A percentile compares a stretch with the other conserved stretches of the same genome.
Conservation (phyloP, 2,329 filamentous ascomycete species). For the Amesomyces nigricolor region DNA sequence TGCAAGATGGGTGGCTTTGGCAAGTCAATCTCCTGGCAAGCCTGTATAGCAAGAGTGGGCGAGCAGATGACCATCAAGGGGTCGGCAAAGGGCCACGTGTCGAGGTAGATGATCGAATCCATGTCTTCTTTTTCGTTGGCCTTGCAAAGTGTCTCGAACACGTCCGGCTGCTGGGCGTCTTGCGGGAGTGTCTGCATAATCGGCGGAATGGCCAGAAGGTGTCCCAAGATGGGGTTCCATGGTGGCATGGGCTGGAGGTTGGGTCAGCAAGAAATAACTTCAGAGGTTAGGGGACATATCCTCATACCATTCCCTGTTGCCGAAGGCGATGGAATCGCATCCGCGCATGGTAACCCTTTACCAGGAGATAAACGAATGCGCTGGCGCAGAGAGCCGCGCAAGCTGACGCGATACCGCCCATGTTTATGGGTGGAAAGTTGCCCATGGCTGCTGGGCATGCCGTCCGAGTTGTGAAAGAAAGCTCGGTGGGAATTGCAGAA, state of each 20-base stretch:
- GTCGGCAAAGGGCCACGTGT: neutral
- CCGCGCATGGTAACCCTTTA: neutral
- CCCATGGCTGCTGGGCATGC: too few species aligned
- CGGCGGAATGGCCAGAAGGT: neutral
- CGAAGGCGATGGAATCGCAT: neutral
- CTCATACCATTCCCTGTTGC: neutral
- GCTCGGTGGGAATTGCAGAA: too few species aligned
- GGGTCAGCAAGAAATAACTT: neutral
- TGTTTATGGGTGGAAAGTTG: too few species aligned
- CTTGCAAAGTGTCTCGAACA: neutral
- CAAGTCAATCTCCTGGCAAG: neutral
- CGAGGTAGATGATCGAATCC: neutral
- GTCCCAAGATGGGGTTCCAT: neutral
- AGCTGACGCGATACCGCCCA: too few species aligned
- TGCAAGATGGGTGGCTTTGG: neutral
- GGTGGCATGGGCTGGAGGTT: neutral
- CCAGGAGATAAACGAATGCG: neutral
- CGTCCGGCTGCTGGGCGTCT: too few species aligned
- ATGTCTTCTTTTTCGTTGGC: neutral
- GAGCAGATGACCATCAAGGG: neutral
- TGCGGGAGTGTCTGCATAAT: neutral
- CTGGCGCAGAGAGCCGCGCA: neutral
- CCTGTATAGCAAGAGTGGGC: neutral
- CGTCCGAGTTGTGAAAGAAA: too few species aligned
- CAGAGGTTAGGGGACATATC: too few species aligned